A percentile compares a stretch with the other conserved stretches of the same genome.
Evolutionary conservation across 192 early-diverging fungal genomes (phyloP).

Genomic region (Diversispora epigaea): DNA sequence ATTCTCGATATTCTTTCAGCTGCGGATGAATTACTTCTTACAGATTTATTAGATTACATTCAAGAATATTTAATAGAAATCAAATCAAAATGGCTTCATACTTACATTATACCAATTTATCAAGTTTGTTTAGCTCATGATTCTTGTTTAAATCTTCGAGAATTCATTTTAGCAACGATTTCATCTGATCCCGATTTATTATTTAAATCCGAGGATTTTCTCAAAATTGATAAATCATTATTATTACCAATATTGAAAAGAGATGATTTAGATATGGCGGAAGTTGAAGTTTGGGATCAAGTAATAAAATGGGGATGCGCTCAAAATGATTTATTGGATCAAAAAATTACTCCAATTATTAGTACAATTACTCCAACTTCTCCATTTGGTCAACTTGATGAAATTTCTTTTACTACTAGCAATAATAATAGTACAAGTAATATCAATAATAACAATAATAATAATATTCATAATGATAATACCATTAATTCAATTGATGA

Average conservation of each 20-base stretch:
- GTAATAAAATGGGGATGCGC: constrained; percentile 28
- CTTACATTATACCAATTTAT: background rate
- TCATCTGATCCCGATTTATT: constrained; percentile 18
- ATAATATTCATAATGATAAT: too few relatives aligned
- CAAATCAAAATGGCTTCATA: background rate
- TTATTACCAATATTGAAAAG: constrained; percentile 6
- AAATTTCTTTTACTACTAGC: too few relatives aligned
- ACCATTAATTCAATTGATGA: too few relatives aligned
- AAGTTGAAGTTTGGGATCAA: constrained; percentile 26
- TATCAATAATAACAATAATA: too few relatives aligned
- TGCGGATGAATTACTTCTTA: constrained; percentile 21
- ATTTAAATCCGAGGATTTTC: constrained; percentile 19
- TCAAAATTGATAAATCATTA: constrained; percentile 14
- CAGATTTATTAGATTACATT: constrained; percentile 20
- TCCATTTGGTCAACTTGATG: too few relatives aligned
- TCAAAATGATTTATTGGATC: background rate
- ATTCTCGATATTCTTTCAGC: constrained; percentile 18
- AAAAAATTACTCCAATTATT: background rate
- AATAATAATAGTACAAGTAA: too few relatives aligned
- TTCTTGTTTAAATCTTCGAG: background rate
- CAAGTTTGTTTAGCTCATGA: constrained; percentile 1
- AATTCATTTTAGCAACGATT: constrained; percentile 17
- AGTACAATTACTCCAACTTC: too few relatives aligned
- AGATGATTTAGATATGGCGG: constrained; percentile 27
- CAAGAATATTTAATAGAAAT: constrained; percentile 26